phyloP scores from a whole-genome alignment of 192 early-diverging fungal species.

The Coemansia sp. region DNA sequence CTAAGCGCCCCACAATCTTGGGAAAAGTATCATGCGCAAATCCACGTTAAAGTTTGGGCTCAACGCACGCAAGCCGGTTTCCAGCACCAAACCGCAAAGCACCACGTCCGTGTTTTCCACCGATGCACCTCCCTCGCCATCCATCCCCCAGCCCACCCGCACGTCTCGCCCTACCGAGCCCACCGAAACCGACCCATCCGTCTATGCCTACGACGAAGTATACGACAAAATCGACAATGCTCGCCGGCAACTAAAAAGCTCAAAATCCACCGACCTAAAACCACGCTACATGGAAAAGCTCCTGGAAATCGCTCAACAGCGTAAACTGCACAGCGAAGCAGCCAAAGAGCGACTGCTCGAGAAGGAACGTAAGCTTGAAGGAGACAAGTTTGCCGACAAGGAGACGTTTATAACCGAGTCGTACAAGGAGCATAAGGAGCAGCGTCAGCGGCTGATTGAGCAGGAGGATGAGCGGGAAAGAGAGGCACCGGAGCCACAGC shows the following conservation, averaged over 20 bases:
- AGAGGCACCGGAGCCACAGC: conserved; percentile 7
- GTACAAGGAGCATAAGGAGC: conserved; percentile 46
- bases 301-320: conserved; percentile 36
- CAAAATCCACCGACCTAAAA: conserved; percentile 14
- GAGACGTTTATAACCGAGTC: conserved; percentile 39
- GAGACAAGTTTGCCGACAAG: conserved; percentile 38
- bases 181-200: conserved; percentile 25
- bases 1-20: background rate
- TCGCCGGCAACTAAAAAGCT: conserved; percentile 10
- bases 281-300: conserved; percentile 51
- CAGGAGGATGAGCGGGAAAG: conserved; percentile 26
- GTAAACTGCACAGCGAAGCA: conserved; percentile 38
- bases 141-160: background rate
- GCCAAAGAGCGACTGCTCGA: conserved; percentile 29
- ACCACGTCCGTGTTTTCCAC: conserved; percentile 17
- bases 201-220: conserved; percentile 45
- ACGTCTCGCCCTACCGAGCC: conserved; percentile 16
- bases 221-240: conserved; percentile 28
- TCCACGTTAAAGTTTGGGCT: conserved; percentile 36
- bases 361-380: conserved; percentile 41
- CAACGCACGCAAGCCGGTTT: conserved; percentile 30
- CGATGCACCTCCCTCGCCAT: background rate
- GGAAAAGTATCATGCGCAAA: conserved; percentile 23
- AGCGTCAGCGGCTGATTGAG: conserved; percentile 21
- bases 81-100: background rate